Percentiles rank a stretch among this genome's conserved stretches.
Evolutionary conservation across 2,329 filamentous ascomycete species (phyloP).

Genomic region (Sporothrix variecibatus): DNA sequence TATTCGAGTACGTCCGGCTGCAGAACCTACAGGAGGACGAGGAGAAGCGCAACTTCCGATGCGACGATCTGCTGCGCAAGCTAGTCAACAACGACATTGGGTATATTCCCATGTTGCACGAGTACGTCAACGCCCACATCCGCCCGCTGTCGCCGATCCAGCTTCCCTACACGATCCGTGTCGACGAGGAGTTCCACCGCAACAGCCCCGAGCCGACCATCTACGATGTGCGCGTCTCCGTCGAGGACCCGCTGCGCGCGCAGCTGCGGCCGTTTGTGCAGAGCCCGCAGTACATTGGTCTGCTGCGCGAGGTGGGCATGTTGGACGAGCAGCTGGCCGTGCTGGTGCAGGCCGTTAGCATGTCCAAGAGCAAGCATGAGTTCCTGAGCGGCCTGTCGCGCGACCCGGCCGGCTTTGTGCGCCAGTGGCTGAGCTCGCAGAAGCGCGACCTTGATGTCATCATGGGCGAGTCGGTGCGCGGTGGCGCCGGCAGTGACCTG

Average conservation of each 20-base stretch:
- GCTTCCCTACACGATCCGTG: conserved; percentile 88
- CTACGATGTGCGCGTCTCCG: conserved; percentile 83
- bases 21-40: conserved; percentile 90
- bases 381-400: conserved; percentile 79
- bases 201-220: conserved; percentile 71
- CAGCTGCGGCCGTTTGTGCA: conserved; percentile 66
- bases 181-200: conserved; percentile 80
- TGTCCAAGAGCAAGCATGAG: conserved; percentile 85
- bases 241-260: conserved; percentile 78
- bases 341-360: conserved; percentile 77
- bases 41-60: conserved; percentile 88
- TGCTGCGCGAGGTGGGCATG: conserved; percentile 72
- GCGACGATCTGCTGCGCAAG: conserved; percentile 79
- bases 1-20: conserved; percentile 93
- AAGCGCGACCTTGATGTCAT: conserved; percentile 88
- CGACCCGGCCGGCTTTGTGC: conserved; percentile 82
- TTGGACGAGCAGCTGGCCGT: conserved; percentile 86
- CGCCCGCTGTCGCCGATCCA: conserved; percentile 77
- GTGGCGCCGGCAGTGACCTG: conserved; percentile 46
- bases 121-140: conserved; percentile 77
- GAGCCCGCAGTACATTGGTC: conserved; percentile 68
- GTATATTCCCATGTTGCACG: conserved; percentile 81
- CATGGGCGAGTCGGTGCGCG: conserved; percentile 73
- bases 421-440: conserved; percentile 87
- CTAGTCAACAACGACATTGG: conserved; percentile 74